Base-by-base conservation (phyloP, 441 rosid genomes). In the Jatropha podagrica region DNA sequence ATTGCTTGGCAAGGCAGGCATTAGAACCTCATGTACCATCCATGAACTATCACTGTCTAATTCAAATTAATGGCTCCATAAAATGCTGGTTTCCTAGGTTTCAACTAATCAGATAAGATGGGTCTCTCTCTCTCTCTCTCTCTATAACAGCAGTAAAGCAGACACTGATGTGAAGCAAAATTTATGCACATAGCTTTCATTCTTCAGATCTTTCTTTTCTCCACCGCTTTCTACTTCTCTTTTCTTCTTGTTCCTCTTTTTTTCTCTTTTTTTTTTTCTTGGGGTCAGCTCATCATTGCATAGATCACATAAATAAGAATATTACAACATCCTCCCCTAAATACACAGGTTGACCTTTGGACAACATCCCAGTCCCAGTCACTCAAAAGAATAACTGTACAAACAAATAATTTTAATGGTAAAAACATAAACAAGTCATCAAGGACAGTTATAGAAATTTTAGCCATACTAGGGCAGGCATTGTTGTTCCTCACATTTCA, bases 331-430 rank as follows among this genome's bases (percentile, higher is more conserved):
- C 73, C 68, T 76, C 68, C 76, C 62, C 8, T 68, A 14, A 72
- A 7, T 54, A 55, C 76, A 81, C 86, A 80, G 37, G 65, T 69
- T 54, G 75, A 68, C 69, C 70, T 74, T 61, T 32, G 68, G 72
- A 59, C 66, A 72, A 71, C 56, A 78, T 38, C 83, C 83, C 80
- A 69, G 76, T 76, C 80, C 71, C 77, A n/a, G 76, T 51, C 77
- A 17, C 90, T 75, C 77, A 85, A 80, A 61, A 89, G 85, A 89
- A 91, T 86, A 79, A 58, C 92, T 92, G 90, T 87, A 92, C 94
- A 92, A 76, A 85, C 71, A 81, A 85, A 86, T 83, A 78, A 65
- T 70, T 81, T 58, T 80, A 76, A 77, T 86, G 18, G 42, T 68
- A 63, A 67, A 77, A 67, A 77, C 80, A 18, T 20, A 32, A 71